Evolutionary conservation across 2,329 filamentous ascomycete genomes (phyloP).

Genomic region (Phialocephala sp.): DNA sequence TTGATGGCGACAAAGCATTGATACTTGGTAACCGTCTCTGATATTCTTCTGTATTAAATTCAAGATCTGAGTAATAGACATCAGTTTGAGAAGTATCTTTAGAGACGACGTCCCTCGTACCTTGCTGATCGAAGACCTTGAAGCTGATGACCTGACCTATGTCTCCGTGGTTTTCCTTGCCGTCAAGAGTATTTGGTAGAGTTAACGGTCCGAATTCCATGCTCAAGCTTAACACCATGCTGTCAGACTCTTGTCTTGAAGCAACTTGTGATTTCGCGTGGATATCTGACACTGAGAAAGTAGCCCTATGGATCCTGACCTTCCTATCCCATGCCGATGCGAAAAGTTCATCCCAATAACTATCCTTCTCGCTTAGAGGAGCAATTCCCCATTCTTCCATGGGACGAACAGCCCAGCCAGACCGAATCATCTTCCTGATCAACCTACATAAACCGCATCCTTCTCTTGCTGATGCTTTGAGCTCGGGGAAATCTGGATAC

Average conservation of each 20-base stretch:
- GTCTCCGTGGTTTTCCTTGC: background rate
- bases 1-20: slow-evolving; percentile 8
- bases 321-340: slow-evolving; percentile 17
- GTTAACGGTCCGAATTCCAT: slow-evolving; percentile 19
- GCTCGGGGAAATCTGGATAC: slow-evolving; percentile 19
- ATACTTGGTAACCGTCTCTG: slow-evolving; percentile 12
- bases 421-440: slow-evolving; percentile 18
- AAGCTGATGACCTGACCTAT: slow-evolving; percentile 17
- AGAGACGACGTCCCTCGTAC: background rate
- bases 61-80: background rate
- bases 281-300: background rate
- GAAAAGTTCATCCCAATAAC: slow-evolving; percentile 14
- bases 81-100: background rate
- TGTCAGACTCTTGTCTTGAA: background rate
- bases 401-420: slow-evolving; percentile 19
- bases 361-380: slow-evolving; percentile 10
- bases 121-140: slow-evolving; percentile 17
- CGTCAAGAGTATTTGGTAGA: background rate
- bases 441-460: slow-evolving; percentile 16
- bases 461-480: slow-evolving; percentile 15
- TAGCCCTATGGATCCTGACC: slow-evolving; percentile 14
- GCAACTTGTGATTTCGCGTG: background rate
- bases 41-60: background rate
- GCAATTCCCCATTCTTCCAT: slow-evolving; percentile 23
- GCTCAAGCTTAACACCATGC: background rate